phyloP scores from a whole-genome alignment of 305 asterid species.

The Vinca major region DNA sequence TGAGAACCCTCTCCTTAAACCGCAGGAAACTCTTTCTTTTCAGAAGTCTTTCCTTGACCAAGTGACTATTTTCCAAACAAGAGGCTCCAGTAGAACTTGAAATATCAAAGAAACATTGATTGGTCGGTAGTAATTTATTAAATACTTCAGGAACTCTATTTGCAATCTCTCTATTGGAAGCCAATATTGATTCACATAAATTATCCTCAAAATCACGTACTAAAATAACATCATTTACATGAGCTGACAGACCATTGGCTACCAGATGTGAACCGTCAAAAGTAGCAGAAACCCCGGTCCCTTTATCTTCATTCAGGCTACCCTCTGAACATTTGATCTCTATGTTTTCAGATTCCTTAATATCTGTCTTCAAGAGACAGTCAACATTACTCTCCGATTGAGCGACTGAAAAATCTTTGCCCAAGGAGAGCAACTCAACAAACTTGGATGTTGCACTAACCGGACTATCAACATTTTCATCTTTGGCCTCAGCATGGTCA shows the following conservation, averaged over 20 bases:
- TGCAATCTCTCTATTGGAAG: slow-evolving; percentile 52
- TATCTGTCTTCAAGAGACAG: slow-evolving; percentile 21
- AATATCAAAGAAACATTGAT: slow-evolving; percentile 31
- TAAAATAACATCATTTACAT: slow-evolving; percentile 20
- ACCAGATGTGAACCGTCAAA: slow-evolving; percentile 25
- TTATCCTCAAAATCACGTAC: slow-evolving; percentile 18
- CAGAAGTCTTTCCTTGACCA: slow-evolving; percentile 38
- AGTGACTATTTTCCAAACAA: slow-evolving; percentile 24
- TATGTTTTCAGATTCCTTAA: slow-evolving; percentile 20
- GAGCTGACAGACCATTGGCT: slow-evolving; percentile 19
- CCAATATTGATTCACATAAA: slow-evolving; percentile 38
- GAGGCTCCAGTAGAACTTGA: slow-evolving; percentile 26
- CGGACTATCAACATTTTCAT: slow-evolving; percentile 55
- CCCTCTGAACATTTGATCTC: slow-evolving; percentile 22
- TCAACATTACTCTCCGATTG: slow-evolving; percentile 25
- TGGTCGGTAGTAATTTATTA: slow-evolving; percentile 45
- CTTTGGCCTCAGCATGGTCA: slow-evolving; percentile 22
- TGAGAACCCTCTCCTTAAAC: slow-evolving; percentile 59
- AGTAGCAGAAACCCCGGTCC: slow-evolving; percentile 14
- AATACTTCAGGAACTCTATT: slow-evolving; percentile 45
- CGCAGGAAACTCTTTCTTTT: slow-evolving; percentile 41
- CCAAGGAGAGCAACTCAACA: slow-evolving; percentile 29
- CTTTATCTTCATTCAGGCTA: slow-evolving; percentile 20
- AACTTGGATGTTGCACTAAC: slow-evolving; percentile 56
- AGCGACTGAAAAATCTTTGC: slow-evolving; percentile 25